Percentiles rank a stretch among this genome's conserved stretches.
Evolutionary conservation across 2,329 filamentous ascomycete genomes (phyloP).

Genomic region (Phyllosticta citribraziliensis): DNA sequence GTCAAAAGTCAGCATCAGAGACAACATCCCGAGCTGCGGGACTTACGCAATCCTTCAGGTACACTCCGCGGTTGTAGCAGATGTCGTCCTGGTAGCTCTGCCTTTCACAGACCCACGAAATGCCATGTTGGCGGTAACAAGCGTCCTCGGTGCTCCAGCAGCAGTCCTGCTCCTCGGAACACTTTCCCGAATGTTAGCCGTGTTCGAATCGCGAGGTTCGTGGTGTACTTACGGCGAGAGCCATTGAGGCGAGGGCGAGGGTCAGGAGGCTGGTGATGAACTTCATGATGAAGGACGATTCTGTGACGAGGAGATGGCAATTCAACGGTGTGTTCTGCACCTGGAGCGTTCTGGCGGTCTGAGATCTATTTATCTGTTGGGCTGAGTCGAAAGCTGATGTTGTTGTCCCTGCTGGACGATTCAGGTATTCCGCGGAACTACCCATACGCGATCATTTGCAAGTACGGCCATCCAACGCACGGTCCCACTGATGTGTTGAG

Average conservation of each 20-base stretch:
- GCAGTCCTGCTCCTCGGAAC: not conserved
- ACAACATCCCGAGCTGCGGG: not conserved
- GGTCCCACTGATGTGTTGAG: not conserved
- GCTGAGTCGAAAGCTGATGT: not conserved
- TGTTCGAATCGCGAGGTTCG: not conserved
- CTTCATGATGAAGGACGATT: not conserved
- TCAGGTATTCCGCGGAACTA: not conserved
- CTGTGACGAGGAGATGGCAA: not conserved
- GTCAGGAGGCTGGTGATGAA: not conserved
- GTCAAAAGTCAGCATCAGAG: not conserved
- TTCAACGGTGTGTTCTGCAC: too few species aligned
- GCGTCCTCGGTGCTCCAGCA: not conserved
- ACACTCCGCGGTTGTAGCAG: not conserved
- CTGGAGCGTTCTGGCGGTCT: too few species aligned
- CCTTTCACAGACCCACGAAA: not conserved
- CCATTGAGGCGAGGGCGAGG: not conserved
- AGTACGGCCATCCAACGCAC: not conserved
- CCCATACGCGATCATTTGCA: not conserved
- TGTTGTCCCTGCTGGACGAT: not conserved
- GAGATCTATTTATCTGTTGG: not conserved
- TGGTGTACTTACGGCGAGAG: not conserved
- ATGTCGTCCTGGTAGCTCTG: not conserved
- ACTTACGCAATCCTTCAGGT: not conserved
- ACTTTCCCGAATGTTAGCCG: not conserved
- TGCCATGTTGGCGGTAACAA: not conserved